These are phyloP conservation scores for Diospyros kaki DNA, from an alignment of 148 eudicot species.

Conservation along the genomic window DNA sequence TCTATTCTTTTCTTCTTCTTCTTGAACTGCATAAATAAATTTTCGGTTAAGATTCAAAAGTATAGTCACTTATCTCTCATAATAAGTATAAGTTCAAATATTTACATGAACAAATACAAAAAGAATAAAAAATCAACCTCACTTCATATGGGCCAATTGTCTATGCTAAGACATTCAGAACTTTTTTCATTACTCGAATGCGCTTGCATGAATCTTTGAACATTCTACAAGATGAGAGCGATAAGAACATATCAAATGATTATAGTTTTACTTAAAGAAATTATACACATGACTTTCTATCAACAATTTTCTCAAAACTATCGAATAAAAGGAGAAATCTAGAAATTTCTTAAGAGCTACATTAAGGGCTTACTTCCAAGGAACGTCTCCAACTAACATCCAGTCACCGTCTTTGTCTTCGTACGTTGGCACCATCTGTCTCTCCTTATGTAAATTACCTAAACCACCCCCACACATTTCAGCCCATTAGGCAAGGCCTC, in stretches of 20 bases:
- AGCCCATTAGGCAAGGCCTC: no score
- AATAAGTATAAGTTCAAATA: no score
- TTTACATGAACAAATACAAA: no score
- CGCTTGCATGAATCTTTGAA: constrained; percentile 19
- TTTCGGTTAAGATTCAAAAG: no score
- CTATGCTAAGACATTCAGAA: neutral
- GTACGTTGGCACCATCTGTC: neutral
- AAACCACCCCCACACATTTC: neutral
- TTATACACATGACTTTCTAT: no score
- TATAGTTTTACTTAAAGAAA: neutral
- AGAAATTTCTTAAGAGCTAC: neutral
- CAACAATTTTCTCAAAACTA: neutral
- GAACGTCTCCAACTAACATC: constrained; percentile 19
- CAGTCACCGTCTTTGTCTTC: constrained; percentile 18
- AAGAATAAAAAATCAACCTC: neutral
- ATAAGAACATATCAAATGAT: neutral
- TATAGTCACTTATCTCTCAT: no score
- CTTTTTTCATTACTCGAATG: neutral
- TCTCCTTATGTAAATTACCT: neutral
- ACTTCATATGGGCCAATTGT: neutral
- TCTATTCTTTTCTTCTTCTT: no score
- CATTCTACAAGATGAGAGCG: neutral
- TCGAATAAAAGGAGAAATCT: neutral
- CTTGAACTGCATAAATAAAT: no score
- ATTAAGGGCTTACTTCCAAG: constrained; percentile 11